Percentiles rank a stretch among this genome's conserved stretches.
Evolutionary conservation across 371 early-diverging fungal genomes (phyloP).

Genomic region (Mortierella sp.): DNA sequence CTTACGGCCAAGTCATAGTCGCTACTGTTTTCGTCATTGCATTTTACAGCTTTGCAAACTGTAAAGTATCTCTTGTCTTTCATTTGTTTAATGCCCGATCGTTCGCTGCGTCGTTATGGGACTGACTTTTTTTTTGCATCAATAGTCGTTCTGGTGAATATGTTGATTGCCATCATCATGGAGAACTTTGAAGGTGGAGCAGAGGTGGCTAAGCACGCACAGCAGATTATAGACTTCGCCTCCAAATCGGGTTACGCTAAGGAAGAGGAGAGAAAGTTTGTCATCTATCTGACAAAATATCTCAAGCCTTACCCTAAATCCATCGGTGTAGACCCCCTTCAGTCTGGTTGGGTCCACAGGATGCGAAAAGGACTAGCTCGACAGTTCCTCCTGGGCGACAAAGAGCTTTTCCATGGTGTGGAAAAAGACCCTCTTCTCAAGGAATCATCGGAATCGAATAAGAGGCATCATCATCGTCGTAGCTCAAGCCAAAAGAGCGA

Average conservation of each 20-base stretch:
- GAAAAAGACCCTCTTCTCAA: constrained; percentile 29
- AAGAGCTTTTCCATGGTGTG: constrained; percentile 27
- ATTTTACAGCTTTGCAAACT: constrained; percentile 75
- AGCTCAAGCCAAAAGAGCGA: constrained; percentile 12
- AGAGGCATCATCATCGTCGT: constrained; percentile 18
- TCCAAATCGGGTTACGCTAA: constrained; percentile 55
- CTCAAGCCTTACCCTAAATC: constrained; percentile 64
- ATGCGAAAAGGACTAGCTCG: constrained; percentile 64
- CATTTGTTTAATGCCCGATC: too few species aligned
- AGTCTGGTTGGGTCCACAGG: constrained; percentile 53
- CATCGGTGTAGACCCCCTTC: constrained; percentile 56
- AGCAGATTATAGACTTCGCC: constrained; percentile 64
- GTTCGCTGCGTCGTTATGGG: not conserved
- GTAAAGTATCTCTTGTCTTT: constrained; percentile 56
- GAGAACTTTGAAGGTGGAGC: constrained; percentile 75
- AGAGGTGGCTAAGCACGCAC: constrained; percentile 64
- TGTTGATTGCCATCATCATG: constrained; percentile 76
- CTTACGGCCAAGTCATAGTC: constrained; percentile 56
- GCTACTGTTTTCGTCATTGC: constrained; percentile 68
- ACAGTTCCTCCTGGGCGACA: constrained; percentile 60
- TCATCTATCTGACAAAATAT: constrained; percentile 56
- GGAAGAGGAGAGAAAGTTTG: constrained; percentile 54
- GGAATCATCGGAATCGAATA: not conserved
- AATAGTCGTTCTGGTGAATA: constrained; percentile 68
- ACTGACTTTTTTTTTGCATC: not conserved